A percentile compares a stretch with the other conserved stretches of the same genome.
phyloP scores from a whole-genome alignment of 2,329 filamentous ascomycete species.

The Botryosphaeria dothidea region DNA sequence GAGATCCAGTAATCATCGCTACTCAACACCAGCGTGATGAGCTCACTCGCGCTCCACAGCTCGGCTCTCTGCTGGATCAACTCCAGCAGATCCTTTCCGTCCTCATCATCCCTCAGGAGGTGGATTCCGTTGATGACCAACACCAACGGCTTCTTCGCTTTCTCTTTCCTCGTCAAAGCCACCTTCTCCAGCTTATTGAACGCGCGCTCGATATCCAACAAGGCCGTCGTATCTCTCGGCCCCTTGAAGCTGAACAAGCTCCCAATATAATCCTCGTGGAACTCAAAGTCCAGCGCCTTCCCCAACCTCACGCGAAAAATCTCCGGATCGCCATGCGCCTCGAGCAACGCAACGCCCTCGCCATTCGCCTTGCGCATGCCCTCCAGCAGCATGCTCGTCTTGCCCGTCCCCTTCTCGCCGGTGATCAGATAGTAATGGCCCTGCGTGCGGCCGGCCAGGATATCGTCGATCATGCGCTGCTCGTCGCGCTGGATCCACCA shows the following conservation, averaged over 20 bases:
- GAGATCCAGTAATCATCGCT: slow-evolving; percentile 95
- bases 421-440: slow-evolving; percentile 86
- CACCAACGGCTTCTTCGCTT: slow-evolving; percentile 66
- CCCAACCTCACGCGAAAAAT: slow-evolving; percentile 86
- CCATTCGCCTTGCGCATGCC: slow-evolving; percentile 86
- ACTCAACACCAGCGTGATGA: slow-evolving; percentile 86
- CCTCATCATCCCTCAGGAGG: slow-evolving; percentile 79
- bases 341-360: slow-evolving; percentile 83
- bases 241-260: slow-evolving; percentile 87
- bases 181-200: slow-evolving; percentile 95
- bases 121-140: slow-evolving; percentile 88
- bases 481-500: slow-evolving; percentile 79
- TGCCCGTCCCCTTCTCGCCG: slow-evolving; percentile 88
- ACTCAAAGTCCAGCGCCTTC: slow-evolving; percentile 88
- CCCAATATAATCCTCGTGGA: slow-evolving; percentile 90
- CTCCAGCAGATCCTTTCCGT: slow-evolving; percentile 82
- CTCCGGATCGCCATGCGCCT: slow-evolving; percentile 85
- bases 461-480: slow-evolving; percentile 71
- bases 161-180: slow-evolving; percentile 65
- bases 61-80: slow-evolving; percentile 87
- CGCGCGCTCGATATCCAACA: slow-evolving; percentile 86
- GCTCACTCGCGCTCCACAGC: slow-evolving; percentile 81
- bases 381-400: slow-evolving; percentile 88
- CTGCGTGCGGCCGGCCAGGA: slow-evolving; percentile 65
- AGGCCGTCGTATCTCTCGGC: slow-evolving; percentile 79